Evolutionary conservation across 2,329 filamentous ascomycete species (phyloP).

Genomic region (Penicillium sp.): DNA sequence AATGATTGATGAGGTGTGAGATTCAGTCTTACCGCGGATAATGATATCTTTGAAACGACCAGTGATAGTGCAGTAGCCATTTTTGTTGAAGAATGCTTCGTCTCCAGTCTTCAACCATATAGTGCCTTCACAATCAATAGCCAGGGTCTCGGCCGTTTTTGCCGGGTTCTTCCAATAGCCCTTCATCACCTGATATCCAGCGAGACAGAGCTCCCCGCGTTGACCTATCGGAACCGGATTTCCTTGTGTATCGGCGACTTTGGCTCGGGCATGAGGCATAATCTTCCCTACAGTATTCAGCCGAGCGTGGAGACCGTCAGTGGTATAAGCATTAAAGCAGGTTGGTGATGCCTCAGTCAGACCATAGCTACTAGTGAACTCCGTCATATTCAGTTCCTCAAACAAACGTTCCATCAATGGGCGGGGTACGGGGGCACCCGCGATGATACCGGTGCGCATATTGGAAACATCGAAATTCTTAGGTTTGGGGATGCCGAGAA

Average conservation of each 20-base stretch:
- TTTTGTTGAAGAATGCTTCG: slow-evolving; percentile 52
- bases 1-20: background rate
- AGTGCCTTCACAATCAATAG: slow-evolving; percentile 60
- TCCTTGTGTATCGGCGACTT: slow-evolving; percentile 69
- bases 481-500: slow-evolving; percentile 52
- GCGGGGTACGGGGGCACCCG: slow-evolving; percentile 73
- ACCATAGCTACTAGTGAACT: slow-evolving; percentile 68
- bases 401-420: slow-evolving; percentile 74
- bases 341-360: slow-evolving; percentile 78
- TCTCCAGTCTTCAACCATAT: slow-evolving; percentile 69
- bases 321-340: slow-evolving; percentile 77
- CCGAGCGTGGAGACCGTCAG: slow-evolving; percentile 66
- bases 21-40: slow-evolving; percentile 57
- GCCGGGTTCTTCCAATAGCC: slow-evolving; percentile 67
- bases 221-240: slow-evolving; percentile 66
- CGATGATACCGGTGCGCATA: slow-evolving; percentile 75
- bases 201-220: slow-evolving; percentile 74
- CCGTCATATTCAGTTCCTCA: slow-evolving; percentile 70
- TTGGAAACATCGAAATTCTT: slow-evolving; percentile 50
- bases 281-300: slow-evolving; percentile 74
- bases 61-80: slow-evolving; percentile 72
- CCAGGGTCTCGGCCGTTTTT: slow-evolving; percentile 72
- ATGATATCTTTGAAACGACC: slow-evolving; percentile 80
- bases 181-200: slow-evolving; percentile 70
- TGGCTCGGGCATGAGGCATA: slow-evolving; percentile 74